Conservation (phyloP, 2,329 filamentous ascomycete genomes). For the Biscogniauxia mediterranea region DNA sequence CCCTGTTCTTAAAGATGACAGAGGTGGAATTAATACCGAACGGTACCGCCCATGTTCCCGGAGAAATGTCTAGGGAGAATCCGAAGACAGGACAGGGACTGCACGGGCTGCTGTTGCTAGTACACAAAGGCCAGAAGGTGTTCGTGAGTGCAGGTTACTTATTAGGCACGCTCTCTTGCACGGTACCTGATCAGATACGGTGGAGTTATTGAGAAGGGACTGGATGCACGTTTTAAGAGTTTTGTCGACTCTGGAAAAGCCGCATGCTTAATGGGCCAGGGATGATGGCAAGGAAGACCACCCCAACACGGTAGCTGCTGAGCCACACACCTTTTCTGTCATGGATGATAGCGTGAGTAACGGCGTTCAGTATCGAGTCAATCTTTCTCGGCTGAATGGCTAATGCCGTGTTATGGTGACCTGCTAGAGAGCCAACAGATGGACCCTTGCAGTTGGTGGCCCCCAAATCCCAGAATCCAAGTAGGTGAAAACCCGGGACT, state of each 20-base stretch:
- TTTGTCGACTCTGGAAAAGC: slow-evolving; percentile 36
- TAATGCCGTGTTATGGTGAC: slow-evolving; percentile 44
- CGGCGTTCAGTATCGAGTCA: slow-evolving; percentile 36
- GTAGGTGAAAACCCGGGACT: slow-evolving; percentile 20
- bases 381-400: slow-evolving; percentile 49
- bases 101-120: slow-evolving; percentile 33
- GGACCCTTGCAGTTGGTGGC: slow-evolving; percentile 31
- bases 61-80: slow-evolving; percentile 48
- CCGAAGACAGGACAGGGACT: slow-evolving; percentile 42
- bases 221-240: slow-evolving; percentile 34
- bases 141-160: slow-evolving; percentile 28
- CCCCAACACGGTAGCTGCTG: slow-evolving; percentile 35
- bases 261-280: slow-evolving; percentile 32
- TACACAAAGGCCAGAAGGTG: slow-evolving; percentile 26
- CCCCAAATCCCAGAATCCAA: slow-evolving; percentile 31
- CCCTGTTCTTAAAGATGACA: slow-evolving; percentile 43
- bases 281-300: slow-evolving; percentile 30
- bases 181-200: slow-evolving; percentile 42
- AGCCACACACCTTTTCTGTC: slow-evolving; percentile 38
- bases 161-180: slow-evolving; percentile 27
- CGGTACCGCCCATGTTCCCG: slow-evolving; percentile 41
- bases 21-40: slow-evolving; percentile 49
- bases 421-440: slow-evolving; percentile 37
- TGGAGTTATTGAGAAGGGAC: slow-evolving; percentile 38
- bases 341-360: slow-evolving; percentile 34